phyloP scores from a whole-genome alignment of 257 asterid species.

The Vinca minor region DNA sequence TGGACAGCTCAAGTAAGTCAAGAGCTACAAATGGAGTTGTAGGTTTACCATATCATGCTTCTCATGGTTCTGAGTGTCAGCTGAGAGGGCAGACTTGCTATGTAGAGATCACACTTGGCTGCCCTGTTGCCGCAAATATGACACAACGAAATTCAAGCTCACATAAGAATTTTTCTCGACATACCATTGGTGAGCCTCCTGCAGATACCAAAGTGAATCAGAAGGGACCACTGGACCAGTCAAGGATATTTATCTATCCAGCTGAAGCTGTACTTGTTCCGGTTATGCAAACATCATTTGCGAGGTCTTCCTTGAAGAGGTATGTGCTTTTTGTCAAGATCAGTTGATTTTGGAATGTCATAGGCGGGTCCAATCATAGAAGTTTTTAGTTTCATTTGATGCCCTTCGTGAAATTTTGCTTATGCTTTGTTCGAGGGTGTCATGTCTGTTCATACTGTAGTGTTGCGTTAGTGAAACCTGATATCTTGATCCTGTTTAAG shows the following conservation, averaged over 20 bases:
- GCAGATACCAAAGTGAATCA: constrained; percentile 41
- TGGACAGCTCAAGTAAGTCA: constrained; percentile 68
- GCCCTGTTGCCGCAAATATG: constrained; percentile 24
- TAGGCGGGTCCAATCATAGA: background rate
- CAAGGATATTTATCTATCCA: constrained; percentile 66
- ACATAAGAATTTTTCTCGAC: constrained; percentile 36
- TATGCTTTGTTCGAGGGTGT: background rate
- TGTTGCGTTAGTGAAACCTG: background rate
- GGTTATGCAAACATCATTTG: constrained; percentile 76
- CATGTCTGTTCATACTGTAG: background rate
- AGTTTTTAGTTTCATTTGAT: background rate
- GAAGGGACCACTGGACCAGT: constrained; percentile 41
- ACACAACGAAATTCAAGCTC: constrained; percentile 29
- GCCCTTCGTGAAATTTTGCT: background rate
- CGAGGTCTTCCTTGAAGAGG: constrained; percentile 90
- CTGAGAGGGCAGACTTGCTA: constrained; percentile 69
- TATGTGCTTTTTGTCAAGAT: constrained; percentile 16
- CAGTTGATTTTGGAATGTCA: background rate
- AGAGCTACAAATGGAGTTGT: constrained; percentile 70
- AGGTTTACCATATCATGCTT: constrained; percentile 62
- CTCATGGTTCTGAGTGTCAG: constrained; percentile 67
- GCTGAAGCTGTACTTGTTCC: constrained; percentile 93
- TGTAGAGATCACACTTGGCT: constrained; percentile 85
- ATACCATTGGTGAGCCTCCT: constrained; percentile 41
- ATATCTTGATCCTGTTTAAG: background rate